phyloP scores from a whole-genome alignment of 768 basidiomycete species.

The Lentinula lateritia region DNA sequence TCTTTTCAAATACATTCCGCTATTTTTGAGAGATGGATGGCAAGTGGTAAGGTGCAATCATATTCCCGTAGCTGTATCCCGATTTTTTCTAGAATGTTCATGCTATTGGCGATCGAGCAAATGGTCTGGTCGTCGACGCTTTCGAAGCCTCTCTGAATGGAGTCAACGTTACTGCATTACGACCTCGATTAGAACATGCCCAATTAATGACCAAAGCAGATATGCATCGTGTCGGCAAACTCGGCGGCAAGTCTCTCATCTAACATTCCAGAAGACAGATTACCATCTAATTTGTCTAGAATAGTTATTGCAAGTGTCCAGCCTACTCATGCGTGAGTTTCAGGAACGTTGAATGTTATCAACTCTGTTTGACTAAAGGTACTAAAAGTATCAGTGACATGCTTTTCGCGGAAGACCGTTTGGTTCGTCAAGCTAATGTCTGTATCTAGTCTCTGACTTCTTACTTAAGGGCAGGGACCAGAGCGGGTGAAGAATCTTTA shows the following conservation, averaged over 20 bases:
- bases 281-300: neutral
- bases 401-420: conserved; percentile 81
- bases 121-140: conserved; percentile 75
- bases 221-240: conserved; percentile 67
- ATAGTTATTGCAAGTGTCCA: conserved; percentile 87
- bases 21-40: conserved; percentile 78
- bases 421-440: conserved; percentile 40
- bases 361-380: neutral
- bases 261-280: neutral
- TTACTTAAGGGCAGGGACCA: conserved; percentile 48
- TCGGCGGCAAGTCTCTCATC: conserved; percentile 56
- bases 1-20: conserved; percentile 57
- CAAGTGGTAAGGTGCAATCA: conserved; percentile 62
- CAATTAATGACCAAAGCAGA: conserved; percentile 80
- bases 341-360: neutral
- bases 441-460: neutral
- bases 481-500: conserved; percentile 83
- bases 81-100: conserved; percentile 64
- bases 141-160: conserved; percentile 67
- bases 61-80: neutral
- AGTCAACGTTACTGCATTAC: conserved; percentile 54
- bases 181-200: conserved; percentile 87
- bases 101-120: conserved; percentile 85
- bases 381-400: conserved; percentile 68
- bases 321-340: conserved; percentile 78